Evolutionary conservation across 495 filamentous ascomycete species (phyloP).

Genomic region (Penicillium alfredii): DNA sequence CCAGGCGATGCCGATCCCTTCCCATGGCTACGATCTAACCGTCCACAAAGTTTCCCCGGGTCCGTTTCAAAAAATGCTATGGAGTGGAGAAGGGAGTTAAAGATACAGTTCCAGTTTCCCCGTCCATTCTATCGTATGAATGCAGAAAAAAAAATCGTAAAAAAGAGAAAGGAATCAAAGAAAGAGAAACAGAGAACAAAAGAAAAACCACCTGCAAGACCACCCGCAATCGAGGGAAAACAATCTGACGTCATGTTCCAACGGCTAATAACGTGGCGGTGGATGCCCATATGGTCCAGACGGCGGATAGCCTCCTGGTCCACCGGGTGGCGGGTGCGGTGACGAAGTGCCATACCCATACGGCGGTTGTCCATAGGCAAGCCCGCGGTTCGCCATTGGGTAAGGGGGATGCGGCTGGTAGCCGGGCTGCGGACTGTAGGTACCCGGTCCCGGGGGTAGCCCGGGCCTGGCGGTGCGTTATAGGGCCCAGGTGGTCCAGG

Average conservation of each 20-base stretch:
- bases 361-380: slow-evolving; percentile 21
- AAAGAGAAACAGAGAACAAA: no score
- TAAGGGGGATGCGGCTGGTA: slow-evolving; percentile 14
- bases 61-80: no score
- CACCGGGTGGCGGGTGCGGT: slow-evolving; percentile 13
- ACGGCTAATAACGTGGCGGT: slow-evolving; percentile 28
- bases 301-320: slow-evolving; percentile 18
- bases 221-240: no score
- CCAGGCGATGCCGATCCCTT: no score
- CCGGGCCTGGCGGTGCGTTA: slow-evolving; percentile 4
- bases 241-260: slow-evolving; percentile 8
- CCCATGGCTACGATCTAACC: no score
- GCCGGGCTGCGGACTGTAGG: slow-evolving; percentile 16
- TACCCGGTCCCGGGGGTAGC: slow-evolving; percentile 4
- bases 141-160: neutral
- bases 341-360: slow-evolving; percentile 19
- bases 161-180: neutral
- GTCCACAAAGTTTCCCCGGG: no score
- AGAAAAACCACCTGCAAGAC: no score
- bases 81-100: no score
- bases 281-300: slow-evolving; percentile 24
- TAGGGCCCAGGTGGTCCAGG: slow-evolving; percentile 3
- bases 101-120: no score
- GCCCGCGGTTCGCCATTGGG: slow-evolving; percentile 4
- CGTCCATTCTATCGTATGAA: neutral